A percentile compares a stretch with the other conserved stretches of the same genome.
These are phyloP conservation scores for Colletotrichum tamarilloi DNA, from an alignment of 2,329 filamentous ascomycete genomes.

Conservation along the genomic window DNA sequence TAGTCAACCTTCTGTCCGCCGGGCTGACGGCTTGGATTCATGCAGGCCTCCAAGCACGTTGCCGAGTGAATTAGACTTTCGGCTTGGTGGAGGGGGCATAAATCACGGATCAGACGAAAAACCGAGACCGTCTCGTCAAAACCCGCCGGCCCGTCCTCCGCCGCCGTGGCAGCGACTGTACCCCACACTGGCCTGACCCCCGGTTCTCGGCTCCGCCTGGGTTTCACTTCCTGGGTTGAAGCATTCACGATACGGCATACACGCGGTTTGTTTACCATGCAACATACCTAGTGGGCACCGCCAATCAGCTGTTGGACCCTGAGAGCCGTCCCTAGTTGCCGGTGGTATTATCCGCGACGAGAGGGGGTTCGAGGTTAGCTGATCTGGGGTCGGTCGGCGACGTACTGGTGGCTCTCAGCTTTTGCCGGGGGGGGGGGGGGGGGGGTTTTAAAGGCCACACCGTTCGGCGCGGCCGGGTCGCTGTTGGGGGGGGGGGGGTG, in stretches of 20 bases:
- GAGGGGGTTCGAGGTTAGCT: background rate
- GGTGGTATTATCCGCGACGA: background rate
- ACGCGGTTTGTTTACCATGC: background rate
- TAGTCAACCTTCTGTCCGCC: background rate
- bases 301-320: background rate
- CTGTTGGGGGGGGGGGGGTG: background rate
- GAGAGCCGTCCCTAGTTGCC: background rate
- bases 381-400: background rate
- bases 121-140: slow-evolving; percentile 1
- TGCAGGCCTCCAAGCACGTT: background rate
- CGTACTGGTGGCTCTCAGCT: background rate
- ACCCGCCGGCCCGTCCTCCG: slow-evolving; percentile 4
- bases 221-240: slow-evolving; percentile 21
- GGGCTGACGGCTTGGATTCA: background rate
- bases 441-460: no score
- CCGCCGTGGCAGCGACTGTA: background rate
- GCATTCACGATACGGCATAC: slow-evolving; percentile 8
- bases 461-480: no score
- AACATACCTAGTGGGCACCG: background rate
- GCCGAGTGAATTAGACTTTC: slow-evolving; percentile 13
- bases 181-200: slow-evolving; percentile 5
- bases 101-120: slow-evolving; percentile 22
- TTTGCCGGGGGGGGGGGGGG: background rate
- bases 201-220: background rate
- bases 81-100: slow-evolving; percentile 27